These are phyloP conservation scores for Perilla frutescens DNA, from an alignment of 257 asterid species.

Conservation along the genomic window DNA sequence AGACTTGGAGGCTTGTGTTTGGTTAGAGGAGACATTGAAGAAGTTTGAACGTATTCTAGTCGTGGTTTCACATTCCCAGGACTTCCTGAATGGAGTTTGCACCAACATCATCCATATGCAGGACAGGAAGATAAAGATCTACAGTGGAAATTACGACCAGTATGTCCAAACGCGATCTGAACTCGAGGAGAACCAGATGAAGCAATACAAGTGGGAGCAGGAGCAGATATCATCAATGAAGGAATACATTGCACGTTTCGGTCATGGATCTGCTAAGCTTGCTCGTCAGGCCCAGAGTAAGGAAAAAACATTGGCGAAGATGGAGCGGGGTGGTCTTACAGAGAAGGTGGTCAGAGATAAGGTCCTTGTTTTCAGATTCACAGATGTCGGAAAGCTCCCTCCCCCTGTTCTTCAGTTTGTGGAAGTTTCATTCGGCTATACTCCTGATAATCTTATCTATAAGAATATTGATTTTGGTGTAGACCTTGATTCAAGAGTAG, in stretches of 20 bases:
- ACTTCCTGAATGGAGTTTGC: slow-evolving; percentile 95
- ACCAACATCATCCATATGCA: slow-evolving; percentile 99
- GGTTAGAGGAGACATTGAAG: slow-evolving; percentile 93
- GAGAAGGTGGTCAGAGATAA: slow-evolving; percentile 81
- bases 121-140: slow-evolving; percentile 73
- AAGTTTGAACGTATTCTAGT: slow-evolving; percentile 90
- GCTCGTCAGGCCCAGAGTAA: slow-evolving; percentile 99
- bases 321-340: slow-evolving; percentile 98
- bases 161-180: slow-evolving; percentile 92
- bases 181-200: slow-evolving; percentile 98
- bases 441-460: slow-evolving; percentile 85
- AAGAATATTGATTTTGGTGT: slow-evolving; percentile 93
- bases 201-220: slow-evolving; percentile 97
- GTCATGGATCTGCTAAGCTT: slow-evolving; percentile 97
- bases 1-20: slow-evolving; percentile 98
- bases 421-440: slow-evolving; percentile 90
- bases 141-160: slow-evolving; percentile 91
- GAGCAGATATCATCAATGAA: slow-evolving; percentile 96
- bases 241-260: slow-evolving; percentile 98
- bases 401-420: slow-evolving; percentile 97
- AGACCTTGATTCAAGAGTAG: slow-evolving; percentile 92
- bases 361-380: slow-evolving; percentile 76
- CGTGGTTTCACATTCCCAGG: slow-evolving; percentile 98
- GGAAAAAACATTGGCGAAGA: slow-evolving; percentile 94
- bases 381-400: slow-evolving; percentile 94